A percentile compares a stretch with the other conserved stretches of the same genome.
Evolutionary conservation across 352 stramenopile genomes (phyloP).

Genomic region (Phytopythium chamaehyphon): DNA sequence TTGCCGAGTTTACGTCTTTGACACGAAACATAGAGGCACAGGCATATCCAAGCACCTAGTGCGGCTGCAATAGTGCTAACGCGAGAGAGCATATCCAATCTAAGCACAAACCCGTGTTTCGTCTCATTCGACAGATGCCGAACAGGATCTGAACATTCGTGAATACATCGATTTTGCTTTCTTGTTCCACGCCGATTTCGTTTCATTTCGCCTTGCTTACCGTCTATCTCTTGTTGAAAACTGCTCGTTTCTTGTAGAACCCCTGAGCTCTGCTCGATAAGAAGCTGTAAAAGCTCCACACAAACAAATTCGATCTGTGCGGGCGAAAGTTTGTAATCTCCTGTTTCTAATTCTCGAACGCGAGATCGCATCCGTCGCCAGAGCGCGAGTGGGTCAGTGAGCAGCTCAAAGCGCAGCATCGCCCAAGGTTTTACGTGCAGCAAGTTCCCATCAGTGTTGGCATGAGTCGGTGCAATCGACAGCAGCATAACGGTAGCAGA

Average conservation of each 20-base stretch:
- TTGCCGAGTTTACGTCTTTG: no score
- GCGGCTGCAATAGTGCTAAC: conserved; percentile 46
- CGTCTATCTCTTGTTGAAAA: no score
- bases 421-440: conserved; percentile 33
- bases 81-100: conserved; percentile 20
- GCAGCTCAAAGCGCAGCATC: conserved; percentile 49
- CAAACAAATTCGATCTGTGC: conserved; percentile 40
- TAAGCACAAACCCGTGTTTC: background rate
- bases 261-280: background rate
- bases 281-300: conserved; percentile 18
- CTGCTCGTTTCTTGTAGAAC: no score
- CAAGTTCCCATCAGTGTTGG: background rate
- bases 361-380: conserved; percentile 39
- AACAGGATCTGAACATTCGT: no score
- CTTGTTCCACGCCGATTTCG: background rate
- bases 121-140: background rate
- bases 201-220: background rate
- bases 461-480: conserved; percentile 22
- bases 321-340: conserved; percentile 11
- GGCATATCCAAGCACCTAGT: conserved; percentile 36
- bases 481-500: conserved; percentile 40
- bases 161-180: no score
- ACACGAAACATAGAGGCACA: conserved; percentile 25
- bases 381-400: conserved; percentile 21
- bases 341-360: conserved; percentile 25